phyloP scores from a whole-genome alignment of 352 stramenopile species.

The Phytopythium aichiense region DNA sequence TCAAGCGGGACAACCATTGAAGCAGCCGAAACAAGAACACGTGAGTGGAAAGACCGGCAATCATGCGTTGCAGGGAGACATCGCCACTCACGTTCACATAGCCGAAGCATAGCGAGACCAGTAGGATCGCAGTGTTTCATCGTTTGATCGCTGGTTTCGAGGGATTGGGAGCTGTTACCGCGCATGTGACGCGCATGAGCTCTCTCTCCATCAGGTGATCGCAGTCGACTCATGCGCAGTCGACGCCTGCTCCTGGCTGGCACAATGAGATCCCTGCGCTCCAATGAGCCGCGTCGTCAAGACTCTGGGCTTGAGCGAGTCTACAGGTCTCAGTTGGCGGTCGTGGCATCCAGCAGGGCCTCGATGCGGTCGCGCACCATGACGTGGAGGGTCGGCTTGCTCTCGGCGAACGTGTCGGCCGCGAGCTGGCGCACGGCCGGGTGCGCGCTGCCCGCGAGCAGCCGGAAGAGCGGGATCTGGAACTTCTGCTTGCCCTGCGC shows the following conservation, averaged over 20 bases:
- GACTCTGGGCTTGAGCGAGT: neutral
- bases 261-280: neutral
- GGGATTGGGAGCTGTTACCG: neutral
- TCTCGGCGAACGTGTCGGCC: slow-evolving; percentile 34
- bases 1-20: too few species aligned
- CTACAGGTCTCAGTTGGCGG: neutral
- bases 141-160: too few species aligned
- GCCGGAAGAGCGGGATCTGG: slow-evolving; percentile 65
- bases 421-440: slow-evolving; percentile 39
- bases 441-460: slow-evolving; percentile 43
- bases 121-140: too few species aligned
- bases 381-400: slow-evolving; percentile 52
- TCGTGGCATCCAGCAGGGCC: slow-evolving; percentile 24
- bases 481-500: slow-evolving; percentile 83
- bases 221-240: neutral
- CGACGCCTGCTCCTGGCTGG: neutral
- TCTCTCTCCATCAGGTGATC: too few species aligned
- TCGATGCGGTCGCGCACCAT: slow-evolving; percentile 77
- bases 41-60: too few species aligned
- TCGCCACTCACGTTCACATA: too few species aligned
- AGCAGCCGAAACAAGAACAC: too few species aligned
- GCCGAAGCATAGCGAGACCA: too few species aligned
- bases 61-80: too few species aligned
- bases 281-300: too few species aligned
- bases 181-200: neutral